Base-by-base conservation (phyloP, 2,329 filamentous ascomycete genomes). In the Aspergillus pseudoviridinutans region DNA sequence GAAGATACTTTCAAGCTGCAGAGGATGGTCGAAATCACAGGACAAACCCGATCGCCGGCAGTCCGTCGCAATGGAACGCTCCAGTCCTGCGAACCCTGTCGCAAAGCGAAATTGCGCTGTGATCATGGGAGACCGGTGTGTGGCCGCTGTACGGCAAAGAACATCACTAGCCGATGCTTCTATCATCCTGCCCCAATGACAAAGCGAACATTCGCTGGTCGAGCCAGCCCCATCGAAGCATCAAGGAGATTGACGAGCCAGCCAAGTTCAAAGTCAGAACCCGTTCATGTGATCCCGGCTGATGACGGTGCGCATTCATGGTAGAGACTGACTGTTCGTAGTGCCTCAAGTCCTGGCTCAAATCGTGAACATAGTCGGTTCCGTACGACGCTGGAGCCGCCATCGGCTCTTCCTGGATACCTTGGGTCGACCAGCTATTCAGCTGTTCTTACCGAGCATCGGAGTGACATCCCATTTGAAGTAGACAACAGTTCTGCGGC, bases 151-250 rank as follows among this genome's bases (percentile, higher is more conserved):
- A 55, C 58, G n/a, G 50, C 64, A 4, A 72, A 71, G 51, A 65
- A 68, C 28, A 70, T 71, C 49, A 58, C 53, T 7, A 61, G 68
- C 20, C 61, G 64, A 57, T 75, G 73, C 51, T 72, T 72, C 49
- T 74, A 75, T 52, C 73, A 75, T 57, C 73, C 73, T 50, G 70
- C 73, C 5, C 73, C 72, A 4, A 75, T 75, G 73, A 74, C 72
- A 22, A 74, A 67, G 29, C 56, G 63, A n/a, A 60, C 59, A 22
- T 56, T 49, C 24, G 60, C 58, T 4, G 60, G 64, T 28, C 55
- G 56, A 50, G 50, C 24, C 8, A 57, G 49, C 58, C 51, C 54
- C 20, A 44, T 60, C 8, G 57, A 58, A 14, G 51, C 58, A 6
- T 53, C 60, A 8, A 65, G 56, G 41, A 61, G 61, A 28, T 41